Evolutionary conservation across 164 flowering plant species (phyloP), one percentile per base, ranked within the genome.

Genomic region (Aristolochia contorta): DNA sequence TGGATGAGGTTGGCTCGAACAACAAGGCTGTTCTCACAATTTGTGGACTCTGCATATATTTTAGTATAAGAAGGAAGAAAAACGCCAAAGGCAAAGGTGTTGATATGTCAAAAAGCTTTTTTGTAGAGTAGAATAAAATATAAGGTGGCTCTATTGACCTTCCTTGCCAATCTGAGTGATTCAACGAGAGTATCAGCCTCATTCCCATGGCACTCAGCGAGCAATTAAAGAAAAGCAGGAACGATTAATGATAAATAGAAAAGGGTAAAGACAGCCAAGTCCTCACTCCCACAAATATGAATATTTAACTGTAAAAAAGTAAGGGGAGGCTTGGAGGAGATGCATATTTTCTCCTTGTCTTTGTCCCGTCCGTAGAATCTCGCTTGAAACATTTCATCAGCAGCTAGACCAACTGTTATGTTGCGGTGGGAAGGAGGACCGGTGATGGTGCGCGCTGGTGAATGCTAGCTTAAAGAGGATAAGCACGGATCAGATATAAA

Each of bases 401-500:
- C 53, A 46, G 43, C n/a, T 22, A 37, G 59, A 19, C 59, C 59
- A 53, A 16, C 56, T 12, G 56, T 27, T 53, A 9, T 53, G 12
- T 53, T 1, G 56, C 20, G 56, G 56, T 9, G 56, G 5, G 56
- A 23, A 13, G 20, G 27, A 53, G 27, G 30, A 12, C 56, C 56
- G 56, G 56, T 53, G 55, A 52, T 52, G 23, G 21, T 52, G 12
- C n/a, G n/a, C n/a, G n/a, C 55, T 10, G 24, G 55, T 52, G 30
- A 53, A 22, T 22, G 56, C 23, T n/a, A n/a, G n/a, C n/a, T 53
- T 32, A 23, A 23, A 9, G 59, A 57, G 27, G 59, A 57, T 57
- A 57, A 57, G 47, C 43, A 57, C 59, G 59, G 59, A 57, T 57
- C 59, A 33, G 47, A 18, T 21, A 57, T 22, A 14, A 53, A 53